Conservation (phyloP, 345 rosid genomes). For the Mallotus nudiflorus region DNA sequence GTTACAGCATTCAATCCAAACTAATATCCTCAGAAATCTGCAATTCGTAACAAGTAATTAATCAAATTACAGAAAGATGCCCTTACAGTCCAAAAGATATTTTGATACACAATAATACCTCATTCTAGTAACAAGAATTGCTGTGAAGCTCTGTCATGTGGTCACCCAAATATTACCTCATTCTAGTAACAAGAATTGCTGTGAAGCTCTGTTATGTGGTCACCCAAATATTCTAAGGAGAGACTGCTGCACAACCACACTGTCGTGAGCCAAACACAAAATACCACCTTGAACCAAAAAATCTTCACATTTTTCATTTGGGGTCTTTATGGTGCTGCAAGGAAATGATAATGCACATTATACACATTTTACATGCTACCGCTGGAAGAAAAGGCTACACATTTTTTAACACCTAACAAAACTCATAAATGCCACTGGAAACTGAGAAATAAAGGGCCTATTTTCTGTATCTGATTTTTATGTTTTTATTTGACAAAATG, state of each 20-base stretch:
- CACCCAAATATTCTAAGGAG: not conserved
- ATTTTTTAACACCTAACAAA: no score
- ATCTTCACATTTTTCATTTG: slow-evolving; percentile 5
- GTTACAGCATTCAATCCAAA: no score
- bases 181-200: not conserved
- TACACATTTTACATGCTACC: no score
- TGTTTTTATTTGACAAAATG: no score
- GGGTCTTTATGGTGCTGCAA: slow-evolving; percentile 16
- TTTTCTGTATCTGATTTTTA: no score
- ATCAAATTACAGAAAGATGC: not conserved
- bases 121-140: no score
- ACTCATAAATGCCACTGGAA: no score
- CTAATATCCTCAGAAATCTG: not conserved
- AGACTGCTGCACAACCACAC: slow-evolving; percentile 11
- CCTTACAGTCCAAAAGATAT: slow-evolving; percentile 7
- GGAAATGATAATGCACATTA: no score
- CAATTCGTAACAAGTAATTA: not conserved
- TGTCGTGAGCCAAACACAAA: not conserved
- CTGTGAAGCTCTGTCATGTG: no score
- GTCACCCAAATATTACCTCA: no score
- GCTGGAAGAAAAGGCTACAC: no score
- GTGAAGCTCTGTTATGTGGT: slow-evolving; percentile 2
- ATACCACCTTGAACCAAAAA: not conserved
- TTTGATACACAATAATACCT: not conserved
- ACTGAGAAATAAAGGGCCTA: no score